These are phyloP conservation scores for Cryptosporidium parvum DNA, from an alignment of 169 alveolate species.

Conservation along the genomic window DNA sequence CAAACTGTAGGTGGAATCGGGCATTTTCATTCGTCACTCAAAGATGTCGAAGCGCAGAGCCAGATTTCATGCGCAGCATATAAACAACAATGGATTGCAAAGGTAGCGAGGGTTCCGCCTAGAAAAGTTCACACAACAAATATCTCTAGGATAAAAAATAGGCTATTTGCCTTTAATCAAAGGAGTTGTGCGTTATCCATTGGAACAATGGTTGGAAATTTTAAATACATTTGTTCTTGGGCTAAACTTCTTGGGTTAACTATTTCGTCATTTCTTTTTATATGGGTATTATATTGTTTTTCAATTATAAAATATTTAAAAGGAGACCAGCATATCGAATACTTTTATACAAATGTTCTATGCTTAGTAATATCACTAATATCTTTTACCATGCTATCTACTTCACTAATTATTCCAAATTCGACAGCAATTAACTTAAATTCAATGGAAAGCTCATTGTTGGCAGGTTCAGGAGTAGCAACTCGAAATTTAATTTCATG, in stretches of 20 bases:
- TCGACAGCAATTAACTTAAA: not conserved
- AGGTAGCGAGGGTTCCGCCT: constrained; percentile 55
- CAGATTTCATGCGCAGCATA: constrained; percentile 1
- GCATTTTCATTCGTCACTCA: not conserved
- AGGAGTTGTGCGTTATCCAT: constrained; percentile 57
- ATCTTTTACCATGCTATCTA: not conserved
- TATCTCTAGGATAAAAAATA: constrained; percentile 37
- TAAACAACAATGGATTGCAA: constrained; percentile 56
- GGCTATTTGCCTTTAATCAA: constrained; percentile 70
- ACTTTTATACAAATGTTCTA: constrained; percentile 24
- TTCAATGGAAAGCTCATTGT: constrained; percentile 2
- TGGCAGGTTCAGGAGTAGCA: constrained; percentile 22
- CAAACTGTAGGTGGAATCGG: constrained; percentile 21
- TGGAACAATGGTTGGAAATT: constrained; percentile 69
- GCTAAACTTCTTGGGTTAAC: constrained; percentile 47
- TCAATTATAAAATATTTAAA: constrained; percentile 13
- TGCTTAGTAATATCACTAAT: constrained; percentile 37
- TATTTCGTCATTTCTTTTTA: constrained; percentile 20
- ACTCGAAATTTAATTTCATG: constrained; percentile 16
- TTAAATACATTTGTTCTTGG: constrained; percentile 51
- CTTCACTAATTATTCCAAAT: not conserved
- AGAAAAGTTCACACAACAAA: constrained; percentile 59
- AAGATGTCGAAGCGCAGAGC: not conserved
- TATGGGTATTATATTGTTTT: constrained; percentile 45
- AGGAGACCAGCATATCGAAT: constrained; percentile 23